A percentile compares a stretch with the other conserved stretches of the same genome.
Evolutionary conservation across 2,329 filamentous ascomycete genomes (phyloP).

Genomic region (Exophiala dermatitidis): DNA sequence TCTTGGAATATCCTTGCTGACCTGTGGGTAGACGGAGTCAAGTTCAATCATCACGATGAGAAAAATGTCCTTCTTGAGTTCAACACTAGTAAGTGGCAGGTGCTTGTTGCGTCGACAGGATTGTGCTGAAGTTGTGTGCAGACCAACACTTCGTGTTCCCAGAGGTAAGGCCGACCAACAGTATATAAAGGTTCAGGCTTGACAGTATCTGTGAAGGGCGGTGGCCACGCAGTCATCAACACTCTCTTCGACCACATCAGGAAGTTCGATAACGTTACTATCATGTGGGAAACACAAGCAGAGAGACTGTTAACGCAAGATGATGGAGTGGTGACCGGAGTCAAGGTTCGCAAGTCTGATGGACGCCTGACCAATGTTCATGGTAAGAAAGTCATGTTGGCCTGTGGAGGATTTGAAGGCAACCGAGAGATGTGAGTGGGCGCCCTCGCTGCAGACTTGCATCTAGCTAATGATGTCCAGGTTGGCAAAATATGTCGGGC

Average conservation of each 20-base stretch:
- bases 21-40: conserved; percentile 23
- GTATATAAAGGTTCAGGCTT: not conserved
- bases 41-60: conserved; percentile 34
- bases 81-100: conserved; percentile 28
- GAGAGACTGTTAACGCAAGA: conserved; percentile 32
- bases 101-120: too few species aligned
- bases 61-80: conserved; percentile 38
- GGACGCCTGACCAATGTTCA: conserved; percentile 27
- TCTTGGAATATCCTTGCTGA: too few species aligned
- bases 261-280: conserved; percentile 31
- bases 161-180: conserved; percentile 20
- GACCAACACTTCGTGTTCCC: conserved; percentile 38
- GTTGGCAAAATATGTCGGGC: conserved; percentile 33
- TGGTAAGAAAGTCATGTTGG: conserved; percentile 33
- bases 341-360: conserved; percentile 36
- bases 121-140: not conserved
- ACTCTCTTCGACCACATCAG: conserved; percentile 35
- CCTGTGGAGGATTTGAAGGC: conserved; percentile 39
- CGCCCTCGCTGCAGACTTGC: too few species aligned
- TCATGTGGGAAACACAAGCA: conserved; percentile 37
- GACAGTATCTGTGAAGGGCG: conserved; percentile 25
- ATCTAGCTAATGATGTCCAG: conserved; percentile 1
- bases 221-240: conserved; percentile 35
- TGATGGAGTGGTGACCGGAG: conserved; percentile 32
- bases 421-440: conserved; percentile 36